These are phyloP conservation scores for Linderniella brevidens DNA, from an alignment of 257 asterid species.

Conservation along the genomic window DNA sequence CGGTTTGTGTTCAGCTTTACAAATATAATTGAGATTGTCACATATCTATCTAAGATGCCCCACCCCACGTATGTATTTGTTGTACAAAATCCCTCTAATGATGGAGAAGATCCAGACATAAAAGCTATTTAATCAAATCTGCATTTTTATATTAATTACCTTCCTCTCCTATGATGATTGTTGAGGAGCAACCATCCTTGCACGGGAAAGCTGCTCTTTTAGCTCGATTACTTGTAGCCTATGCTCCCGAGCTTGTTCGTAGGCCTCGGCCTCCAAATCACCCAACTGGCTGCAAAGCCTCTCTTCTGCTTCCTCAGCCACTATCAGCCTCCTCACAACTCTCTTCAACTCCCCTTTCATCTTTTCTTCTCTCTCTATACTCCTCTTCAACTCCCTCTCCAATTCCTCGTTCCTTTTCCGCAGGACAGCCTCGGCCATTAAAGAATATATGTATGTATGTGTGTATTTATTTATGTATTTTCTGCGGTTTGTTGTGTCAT, in stretches of 20 bases:
- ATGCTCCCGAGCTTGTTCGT: conserved; percentile 31
- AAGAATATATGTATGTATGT: too few species aligned
- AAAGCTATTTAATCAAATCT: too few species aligned
- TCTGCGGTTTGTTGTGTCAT: too few species aligned
- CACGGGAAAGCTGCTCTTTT: conserved; percentile 33
- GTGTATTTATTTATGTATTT: too few species aligned
- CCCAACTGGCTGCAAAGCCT: conserved; percentile 66
- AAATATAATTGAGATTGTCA: too few species aligned
- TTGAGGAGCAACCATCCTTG: conserved; percentile 15
- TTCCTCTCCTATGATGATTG: neutral
- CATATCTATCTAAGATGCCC: too few species aligned
- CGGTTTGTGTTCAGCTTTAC: too few species aligned
- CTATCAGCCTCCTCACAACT: conserved; percentile 27
- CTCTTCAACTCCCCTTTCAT: conserved; percentile 28
- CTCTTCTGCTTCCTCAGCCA: conserved; percentile 91
- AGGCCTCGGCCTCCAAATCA: conserved; percentile 73
- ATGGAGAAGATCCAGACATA: too few species aligned
- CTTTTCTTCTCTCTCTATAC: conserved; percentile 41
- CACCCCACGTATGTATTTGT: too few species aligned
- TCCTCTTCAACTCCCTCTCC: conserved; percentile 35
- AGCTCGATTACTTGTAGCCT: conserved; percentile 20
- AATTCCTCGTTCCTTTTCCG: conserved; percentile 50
- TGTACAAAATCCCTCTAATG: too few species aligned
- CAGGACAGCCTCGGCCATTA: conserved; percentile 10
- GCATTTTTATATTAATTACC: too few species aligned